A percentile compares a stretch with the other conserved stretches of the same genome.
phyloP scores from a whole-genome alignment of 805 yeast genomes.

The Saturnispora silvae region DNA sequence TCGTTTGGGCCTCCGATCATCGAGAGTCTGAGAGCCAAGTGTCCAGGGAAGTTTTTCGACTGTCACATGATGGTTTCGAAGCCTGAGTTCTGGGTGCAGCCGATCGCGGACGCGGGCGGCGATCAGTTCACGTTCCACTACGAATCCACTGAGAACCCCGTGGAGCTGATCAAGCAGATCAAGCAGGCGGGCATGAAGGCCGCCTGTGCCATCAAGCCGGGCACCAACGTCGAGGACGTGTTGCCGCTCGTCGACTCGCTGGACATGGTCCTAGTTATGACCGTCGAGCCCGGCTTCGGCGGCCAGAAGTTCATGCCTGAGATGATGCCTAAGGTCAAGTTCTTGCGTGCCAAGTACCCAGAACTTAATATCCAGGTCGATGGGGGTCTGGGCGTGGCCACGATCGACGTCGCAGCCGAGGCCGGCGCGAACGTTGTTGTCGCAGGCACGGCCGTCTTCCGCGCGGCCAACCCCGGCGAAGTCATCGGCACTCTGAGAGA shows the following conservation, averaged over 20 bases:
- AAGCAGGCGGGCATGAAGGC: constrained; percentile 79
- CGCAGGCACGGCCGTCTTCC: constrained; percentile 92
- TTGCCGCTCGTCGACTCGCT: constrained; percentile 47
- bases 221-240: constrained; percentile 76
- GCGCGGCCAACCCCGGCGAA: constrained; percentile 67
- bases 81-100: constrained; percentile 91
- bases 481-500: constrained; percentile 61
- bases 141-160: constrained; percentile 80
- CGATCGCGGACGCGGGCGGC: constrained; percentile 88
- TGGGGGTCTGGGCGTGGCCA: constrained; percentile 86
- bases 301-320: constrained; percentile 93
- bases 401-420: constrained; percentile 78
- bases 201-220: constrained; percentile 91
- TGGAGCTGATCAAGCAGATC: constrained; percentile 63
- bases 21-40: constrained; percentile 58
- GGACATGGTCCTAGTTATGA: constrained; percentile 96
- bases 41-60: constrained; percentile 67
- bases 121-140: constrained; percentile 94
- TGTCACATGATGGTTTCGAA: constrained; percentile 97
- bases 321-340: constrained; percentile 93
- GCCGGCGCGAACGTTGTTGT: constrained; percentile 98
- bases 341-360: constrained; percentile 64
- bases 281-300: constrained; percentile 98
- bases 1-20: constrained; percentile 91
- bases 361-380: constrained; percentile 86